phyloP scores from a whole-genome alignment of 148 eudicot species.

The Rhododendron vialii region DNA sequence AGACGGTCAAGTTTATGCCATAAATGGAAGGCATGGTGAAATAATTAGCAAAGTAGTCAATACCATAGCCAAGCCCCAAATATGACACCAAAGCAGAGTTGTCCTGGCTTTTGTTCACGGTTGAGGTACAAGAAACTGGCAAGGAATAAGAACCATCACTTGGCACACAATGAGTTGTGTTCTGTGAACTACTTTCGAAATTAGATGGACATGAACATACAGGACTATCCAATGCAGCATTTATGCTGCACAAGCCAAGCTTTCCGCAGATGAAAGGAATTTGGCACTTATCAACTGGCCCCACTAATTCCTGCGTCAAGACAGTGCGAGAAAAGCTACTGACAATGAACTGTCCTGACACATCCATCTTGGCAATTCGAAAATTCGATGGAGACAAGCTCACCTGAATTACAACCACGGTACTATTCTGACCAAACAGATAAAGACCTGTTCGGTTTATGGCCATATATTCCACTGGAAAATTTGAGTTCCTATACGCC shows the following conservation, averaged over 20 bases:
- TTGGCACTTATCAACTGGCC: constrained; percentile 32
- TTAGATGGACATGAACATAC: constrained; percentile 59
- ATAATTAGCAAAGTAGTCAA: constrained; percentile 46
- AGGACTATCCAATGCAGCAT: no score
- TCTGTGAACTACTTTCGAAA: constrained; percentile 28
- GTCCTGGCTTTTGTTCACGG: constrained; percentile 11
- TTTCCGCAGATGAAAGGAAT: constrained; percentile 38
- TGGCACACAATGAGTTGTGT: constrained; percentile 41
- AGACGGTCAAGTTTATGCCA: constrained; percentile 42
- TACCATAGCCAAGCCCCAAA: constrained; percentile 38
- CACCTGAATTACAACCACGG: constrained; percentile 39
- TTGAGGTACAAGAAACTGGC: constrained; percentile 42
- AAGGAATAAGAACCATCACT: constrained; percentile 36
- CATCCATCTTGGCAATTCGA: constrained; percentile 46
- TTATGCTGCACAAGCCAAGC: constrained; percentile 41
- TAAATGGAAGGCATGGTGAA: constrained; percentile 33
- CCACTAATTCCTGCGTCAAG: constrained; percentile 35
- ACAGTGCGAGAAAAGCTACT: constrained; percentile 33
- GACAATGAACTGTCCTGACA: constrained; percentile 46
- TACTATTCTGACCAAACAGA: constrained; percentile 40
- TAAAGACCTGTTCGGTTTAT: constrained; percentile 17
- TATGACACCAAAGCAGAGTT: constrained; percentile 33
- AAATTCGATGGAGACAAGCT: constrained; percentile 36
- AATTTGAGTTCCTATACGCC: no score
- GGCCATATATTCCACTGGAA: no score